These are phyloP conservation scores for Sequoia sempervirens DNA, from an alignment of 75 land plant species.

Conservation along the genomic window DNA sequence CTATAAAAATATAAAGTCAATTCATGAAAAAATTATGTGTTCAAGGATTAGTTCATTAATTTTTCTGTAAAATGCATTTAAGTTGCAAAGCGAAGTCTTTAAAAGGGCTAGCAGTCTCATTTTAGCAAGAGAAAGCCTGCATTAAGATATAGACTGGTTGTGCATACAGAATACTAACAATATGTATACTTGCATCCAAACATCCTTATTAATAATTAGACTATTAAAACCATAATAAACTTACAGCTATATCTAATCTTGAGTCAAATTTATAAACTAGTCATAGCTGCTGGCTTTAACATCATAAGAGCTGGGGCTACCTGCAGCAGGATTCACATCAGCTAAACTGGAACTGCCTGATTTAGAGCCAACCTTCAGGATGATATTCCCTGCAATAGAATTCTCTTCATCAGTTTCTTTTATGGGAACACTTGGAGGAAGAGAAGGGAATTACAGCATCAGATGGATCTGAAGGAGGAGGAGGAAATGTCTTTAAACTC, in stretches of 20 bases:
- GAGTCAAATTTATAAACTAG: neutral
- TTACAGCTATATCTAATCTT: neutral
- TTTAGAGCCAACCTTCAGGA: neutral
- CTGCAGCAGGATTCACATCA: neutral
- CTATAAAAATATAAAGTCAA: neutral
- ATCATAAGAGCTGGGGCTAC: too few species aligned
- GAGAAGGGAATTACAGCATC: neutral
- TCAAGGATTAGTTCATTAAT: neutral
- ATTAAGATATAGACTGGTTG: neutral
- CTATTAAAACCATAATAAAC: neutral
- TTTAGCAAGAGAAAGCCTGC: neutral
- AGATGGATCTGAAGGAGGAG: neutral
- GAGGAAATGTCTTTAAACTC: neutral
- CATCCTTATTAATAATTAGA: neutral
- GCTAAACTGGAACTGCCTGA: neutral
- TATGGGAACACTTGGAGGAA: neutral
- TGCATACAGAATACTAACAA: neutral
- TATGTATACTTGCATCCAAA: neutral
- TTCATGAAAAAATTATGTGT: neutral
- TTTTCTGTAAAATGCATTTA: neutral
- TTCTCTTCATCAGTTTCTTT: neutral
- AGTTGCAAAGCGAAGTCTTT: neutral
- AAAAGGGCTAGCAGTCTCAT: neutral
- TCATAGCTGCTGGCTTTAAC: neutral
- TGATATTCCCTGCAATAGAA: neutral